Evolutionary conservation across 2,329 filamentous ascomycete genomes (phyloP).

Genomic region (Leptographium galeiforme): DNA sequence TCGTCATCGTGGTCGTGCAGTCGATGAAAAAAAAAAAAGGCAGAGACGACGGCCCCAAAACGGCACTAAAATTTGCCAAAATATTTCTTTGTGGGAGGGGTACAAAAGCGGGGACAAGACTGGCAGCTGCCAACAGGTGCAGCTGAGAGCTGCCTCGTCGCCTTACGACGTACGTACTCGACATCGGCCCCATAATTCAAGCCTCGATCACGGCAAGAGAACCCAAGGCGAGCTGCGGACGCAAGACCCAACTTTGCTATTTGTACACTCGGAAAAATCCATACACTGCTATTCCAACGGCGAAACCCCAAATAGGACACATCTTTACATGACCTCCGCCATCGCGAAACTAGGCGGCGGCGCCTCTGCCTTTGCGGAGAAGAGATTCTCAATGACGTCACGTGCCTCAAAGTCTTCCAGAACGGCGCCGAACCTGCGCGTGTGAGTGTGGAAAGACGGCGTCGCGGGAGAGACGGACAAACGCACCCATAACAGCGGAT

Average conservation of each 20-base stretch:
- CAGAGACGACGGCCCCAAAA: background rate
- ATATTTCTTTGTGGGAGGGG: constrained; percentile 6
- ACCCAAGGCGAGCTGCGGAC: too few relatives aligned
- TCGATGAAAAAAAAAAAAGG: background rate
- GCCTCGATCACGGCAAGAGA: background rate
- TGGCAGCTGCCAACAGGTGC: constrained; percentile 4
- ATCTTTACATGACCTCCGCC: background rate
- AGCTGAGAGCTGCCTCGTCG: background rate
- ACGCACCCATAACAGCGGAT: constrained; percentile 85
- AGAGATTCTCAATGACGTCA: constrained; percentile 62
- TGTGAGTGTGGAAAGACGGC: background rate
- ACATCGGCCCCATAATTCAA: background rate
- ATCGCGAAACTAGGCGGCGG: constrained; percentile 2
- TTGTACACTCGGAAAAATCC: too few relatives aligned
- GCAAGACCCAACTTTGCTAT: too few relatives aligned
- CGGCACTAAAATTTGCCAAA: background rate
- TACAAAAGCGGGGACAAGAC: background rate
- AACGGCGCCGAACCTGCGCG: constrained; percentile 44
- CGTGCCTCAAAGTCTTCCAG: constrained; percentile 56
- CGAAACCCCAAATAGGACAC: background rate
- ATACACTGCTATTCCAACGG: background rate
- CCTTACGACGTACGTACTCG: too few relatives aligned
- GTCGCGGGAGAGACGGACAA: background rate
- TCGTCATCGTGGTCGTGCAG: constrained; percentile 1
- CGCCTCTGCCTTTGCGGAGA: constrained; percentile 41